A percentile compares a stretch with the other conserved stretches of the same genome.
Evolutionary conservation across 768 basidiomycete genomes (phyloP).

Genomic region (Lentinula raphanica): DNA sequence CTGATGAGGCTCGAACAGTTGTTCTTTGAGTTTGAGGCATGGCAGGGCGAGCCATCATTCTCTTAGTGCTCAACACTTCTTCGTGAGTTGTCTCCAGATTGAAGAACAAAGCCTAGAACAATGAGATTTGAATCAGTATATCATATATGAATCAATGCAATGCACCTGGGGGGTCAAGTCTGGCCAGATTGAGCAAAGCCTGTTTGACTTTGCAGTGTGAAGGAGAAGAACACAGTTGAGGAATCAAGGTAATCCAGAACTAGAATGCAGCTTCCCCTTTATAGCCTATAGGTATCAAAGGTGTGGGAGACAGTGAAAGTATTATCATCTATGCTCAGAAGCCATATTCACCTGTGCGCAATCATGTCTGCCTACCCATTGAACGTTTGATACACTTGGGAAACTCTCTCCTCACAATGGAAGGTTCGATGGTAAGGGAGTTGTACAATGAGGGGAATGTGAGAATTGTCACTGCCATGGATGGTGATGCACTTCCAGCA

Average conservation of each 20-base stretch:
- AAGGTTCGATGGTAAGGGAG: constrained; percentile 79
- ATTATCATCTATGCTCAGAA: constrained; percentile 87
- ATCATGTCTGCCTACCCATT: constrained; percentile 58
- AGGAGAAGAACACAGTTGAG: constrained; percentile 86
- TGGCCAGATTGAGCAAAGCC: constrained; percentile 85
- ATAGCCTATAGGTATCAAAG: constrained; percentile 91
- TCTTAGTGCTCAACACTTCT: constrained; percentile 50
- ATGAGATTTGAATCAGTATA: constrained; percentile 8
- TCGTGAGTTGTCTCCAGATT: constrained; percentile 81
- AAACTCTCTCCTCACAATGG: constrained; percentile 87
- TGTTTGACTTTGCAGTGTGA: constrained; percentile 91
- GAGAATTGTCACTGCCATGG: constrained; percentile 86
- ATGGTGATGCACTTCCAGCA: constrained; percentile 90
- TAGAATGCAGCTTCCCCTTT: constrained; percentile 95
- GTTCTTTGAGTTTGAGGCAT: neutral
- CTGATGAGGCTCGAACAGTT: constrained; percentile 1
- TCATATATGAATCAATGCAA: constrained; percentile 7
- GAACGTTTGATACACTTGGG: constrained; percentile 90
- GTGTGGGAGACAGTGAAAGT: constrained; percentile 66
- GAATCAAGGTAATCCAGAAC: constrained; percentile 98
- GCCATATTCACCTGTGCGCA: constrained; percentile 56
- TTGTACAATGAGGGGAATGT: constrained; percentile 86
- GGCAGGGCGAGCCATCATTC: constrained; percentile 24
- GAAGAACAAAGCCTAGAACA: constrained; percentile 98
- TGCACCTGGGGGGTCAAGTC: constrained; percentile 87